Evolutionary conservation across 164 flowering plant species (phyloP).

Genomic region (Saururus chinensis): DNA sequence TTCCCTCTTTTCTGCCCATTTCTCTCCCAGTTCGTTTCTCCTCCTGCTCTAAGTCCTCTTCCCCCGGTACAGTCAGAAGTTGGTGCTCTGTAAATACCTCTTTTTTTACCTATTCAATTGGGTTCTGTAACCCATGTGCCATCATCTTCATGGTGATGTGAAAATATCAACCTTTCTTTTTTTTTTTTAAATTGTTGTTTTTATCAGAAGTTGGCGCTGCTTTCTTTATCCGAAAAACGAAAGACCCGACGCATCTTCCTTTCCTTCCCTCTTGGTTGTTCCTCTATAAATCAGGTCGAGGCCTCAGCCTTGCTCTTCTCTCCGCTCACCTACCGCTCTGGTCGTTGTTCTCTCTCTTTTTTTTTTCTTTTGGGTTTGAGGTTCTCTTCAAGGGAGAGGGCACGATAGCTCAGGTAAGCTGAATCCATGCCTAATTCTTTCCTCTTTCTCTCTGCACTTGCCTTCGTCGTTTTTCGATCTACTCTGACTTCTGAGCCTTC

Average conservation of each 20-base stretch:
- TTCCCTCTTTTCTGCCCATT: too few relatives aligned
- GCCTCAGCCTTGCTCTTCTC: not conserved
- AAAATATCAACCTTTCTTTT: too few relatives aligned
- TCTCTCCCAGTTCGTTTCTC: too few relatives aligned
- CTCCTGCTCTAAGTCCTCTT: too few relatives aligned
- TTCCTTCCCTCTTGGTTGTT: not conserved
- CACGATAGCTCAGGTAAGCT: conserved; percentile 2
- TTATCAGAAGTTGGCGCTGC: not conserved
- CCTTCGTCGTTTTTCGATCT: not conserved
- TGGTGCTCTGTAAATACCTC: too few relatives aligned
- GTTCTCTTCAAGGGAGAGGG: not conserved
- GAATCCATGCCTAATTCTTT: not conserved
- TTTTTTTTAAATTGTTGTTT: too few relatives aligned
- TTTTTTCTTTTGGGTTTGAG: not conserved
- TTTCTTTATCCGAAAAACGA: not conserved
- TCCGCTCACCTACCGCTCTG: not conserved
- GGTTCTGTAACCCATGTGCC: too few relatives aligned
- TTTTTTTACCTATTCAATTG: too few relatives aligned
- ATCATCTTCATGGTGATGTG: too few relatives aligned
- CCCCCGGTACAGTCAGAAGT: too few relatives aligned
- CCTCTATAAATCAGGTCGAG: not conserved
- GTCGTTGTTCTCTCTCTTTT: not conserved
- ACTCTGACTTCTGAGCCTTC: not conserved
- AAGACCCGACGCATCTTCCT: not conserved
- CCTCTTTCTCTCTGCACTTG: not conserved